Base-by-base conservation (phyloP, 495 filamentous ascomycete species). In the Neurospora pannonica region DNA sequence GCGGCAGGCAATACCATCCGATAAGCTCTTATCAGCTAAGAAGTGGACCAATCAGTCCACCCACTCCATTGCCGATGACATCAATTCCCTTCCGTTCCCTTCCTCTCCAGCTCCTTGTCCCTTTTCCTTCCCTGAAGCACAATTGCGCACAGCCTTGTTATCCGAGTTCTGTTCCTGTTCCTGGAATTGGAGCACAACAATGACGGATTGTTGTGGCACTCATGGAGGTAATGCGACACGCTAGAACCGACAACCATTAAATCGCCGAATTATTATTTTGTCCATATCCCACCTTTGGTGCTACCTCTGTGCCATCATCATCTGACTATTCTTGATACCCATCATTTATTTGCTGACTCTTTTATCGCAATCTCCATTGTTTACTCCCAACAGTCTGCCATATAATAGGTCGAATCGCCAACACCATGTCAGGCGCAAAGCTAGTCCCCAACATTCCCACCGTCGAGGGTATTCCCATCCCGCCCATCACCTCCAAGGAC, bases 381-480 rank as follows among this genome's bases (percentile, higher is more conserved):
- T 8, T 34, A 15, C 48, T 60, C 48, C 15, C 13, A 2, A 7
- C 3, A 62, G 54, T 62, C 3, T 62, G 54, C 28, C 24, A 3
- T 3, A 15, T 67, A 67, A 10, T 67, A 34, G 54, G 24, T 19
- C 54, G 28, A 17, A 17, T 67, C 15, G 54, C 13, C 54, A 36
- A 67, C 24, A 67, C 15, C 54, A 67, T 67, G 54, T 40, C 48
- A 46, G 34, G 43, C n/a, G 15, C 31, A n/a, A 38, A n/a, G 13
- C 21, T 43, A 36, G 75, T 81, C 74, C 75, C 78, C 24, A 80
- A 78, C 21, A 78, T 80, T 48, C 75, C 78, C 21, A 79, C 74
- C 6, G 82, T 82, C 17, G 80, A 84, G 70, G 84, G 82, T 62
- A 82, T 83, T 38, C 82, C 83, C 60, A 74, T 82, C 34, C 77